Evolutionary conservation across 2,329 filamentous ascomycete genomes (phyloP), one percentile per base, ranked within the genome.

Genomic region (Cladosporium halotolerans): DNA sequence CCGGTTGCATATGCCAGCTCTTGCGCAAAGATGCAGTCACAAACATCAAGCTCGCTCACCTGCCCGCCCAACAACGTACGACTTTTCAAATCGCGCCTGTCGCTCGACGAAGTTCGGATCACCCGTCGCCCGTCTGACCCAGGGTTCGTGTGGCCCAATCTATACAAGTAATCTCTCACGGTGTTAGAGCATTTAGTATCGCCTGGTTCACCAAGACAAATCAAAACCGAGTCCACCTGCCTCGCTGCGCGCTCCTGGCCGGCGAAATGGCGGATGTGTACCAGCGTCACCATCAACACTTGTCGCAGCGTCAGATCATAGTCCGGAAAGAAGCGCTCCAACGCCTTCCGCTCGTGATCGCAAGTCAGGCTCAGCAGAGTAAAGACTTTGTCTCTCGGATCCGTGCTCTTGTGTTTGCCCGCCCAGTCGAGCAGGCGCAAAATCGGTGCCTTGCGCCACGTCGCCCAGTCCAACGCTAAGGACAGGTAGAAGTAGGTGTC

Each of bases 341-440:
- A 7, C n/a, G 36, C 36, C 7, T 8, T 14, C 36, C 36, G 36
- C 36, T 39, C 36, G 14, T 39, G 36, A 13, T 39, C 36, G 10
- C 13, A 13, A 2, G 36, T 39, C 33, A 53, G 36, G 16, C 42
- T 31, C n/a, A 53, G 19, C 33, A 48, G 33, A 3, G 51, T 43
- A 44, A 53, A 53, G 4, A 53, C n/a, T 32, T 45, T 45, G 19
- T 53, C 51, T 16, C 51, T 31, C 13, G 43, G 51, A 43, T 53
- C 51, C 10, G 28, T 39, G 31, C 51, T 47, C 11, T 36, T 43
- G 11, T 47, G 31, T 6, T 19, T 39, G 9, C 51, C 34, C 9
- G 51, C 46, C 43, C 33, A 39, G 11, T 39, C 33, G 19, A 53
- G 36, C 10, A 39, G 13, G 13, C 36, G 36, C 10, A 39, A 7